Evolutionary conservation across 768 basidiomycete species (phyloP), one percentile per base, ranked within the genome.

Genomic region (Lentinula boryana): DNA sequence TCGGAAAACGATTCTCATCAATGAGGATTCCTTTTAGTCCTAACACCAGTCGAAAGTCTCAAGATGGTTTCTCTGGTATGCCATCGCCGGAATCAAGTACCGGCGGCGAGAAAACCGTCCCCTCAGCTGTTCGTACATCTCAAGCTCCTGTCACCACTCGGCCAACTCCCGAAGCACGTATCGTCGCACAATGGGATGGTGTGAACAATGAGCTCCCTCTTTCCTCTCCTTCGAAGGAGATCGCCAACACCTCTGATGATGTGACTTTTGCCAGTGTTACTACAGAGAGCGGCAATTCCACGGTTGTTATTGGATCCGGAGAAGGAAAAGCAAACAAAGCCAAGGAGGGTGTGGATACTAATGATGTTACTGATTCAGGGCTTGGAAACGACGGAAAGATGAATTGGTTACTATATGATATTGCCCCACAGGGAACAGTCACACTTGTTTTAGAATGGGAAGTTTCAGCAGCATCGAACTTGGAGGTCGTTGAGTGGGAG

Each of bases 131-230:
- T 27, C 18, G 9, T 27, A 13, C 15, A 23, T 2, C 56, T 15
- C 56, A 41, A 31, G 56, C 54, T 15, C 41, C 33, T 23, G 27
- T 16, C 12, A 33, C 21, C 2, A 46, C 12, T 54, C 50, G 18
- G 10, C 41, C 5, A 41, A 41, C 32, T 32, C 53, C 31, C 52
- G 23, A 7, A 38, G 23, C n/a, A 10, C 50, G 70, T 2, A 67
- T 78, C 10, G 56, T 67, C 7, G 76, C 73, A 13, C 75, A 76
- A 59, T 78, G 76, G 77, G 74, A 74, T 36, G 74, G 74, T 1
- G 70, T 69, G 9, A 75, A 75, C 32, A 23, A 76, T 33, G 61
- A 65, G 5, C 36, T 21, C 33, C 18, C 23, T 32, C 27, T 16
- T 35, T 51, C 50, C 33, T 32, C 33, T 32, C 31, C 23, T 49